Evolutionary conservation across 345 rosid species (phyloP).

Genomic region (Euphorbia peplus): DNA sequence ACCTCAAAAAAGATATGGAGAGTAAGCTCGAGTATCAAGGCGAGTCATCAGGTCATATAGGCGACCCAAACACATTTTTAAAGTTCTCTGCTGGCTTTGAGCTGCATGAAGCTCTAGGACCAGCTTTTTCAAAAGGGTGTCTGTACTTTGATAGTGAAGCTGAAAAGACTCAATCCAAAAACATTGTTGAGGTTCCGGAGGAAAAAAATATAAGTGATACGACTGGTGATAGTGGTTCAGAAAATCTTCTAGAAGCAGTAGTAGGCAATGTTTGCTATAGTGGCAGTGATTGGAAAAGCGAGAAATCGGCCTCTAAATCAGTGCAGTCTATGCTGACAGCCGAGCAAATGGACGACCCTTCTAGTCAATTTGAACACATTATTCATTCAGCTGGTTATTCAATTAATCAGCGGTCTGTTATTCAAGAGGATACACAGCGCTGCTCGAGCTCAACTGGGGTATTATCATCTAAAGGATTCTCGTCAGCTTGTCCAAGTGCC

Average conservation of each 20-base stretch:
- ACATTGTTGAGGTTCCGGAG: conserved; percentile 40
- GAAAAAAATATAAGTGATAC: conserved; percentile 55
- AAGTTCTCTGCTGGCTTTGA: conserved; percentile 67
- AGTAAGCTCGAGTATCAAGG: conserved; percentile 31
- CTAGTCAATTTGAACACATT: conserved; percentile 38
- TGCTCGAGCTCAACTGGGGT: conserved; percentile 49
- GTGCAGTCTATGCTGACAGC: conserved; percentile 47
- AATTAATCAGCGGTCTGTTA: conserved; percentile 40
- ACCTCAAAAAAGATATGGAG: conserved; percentile 35
- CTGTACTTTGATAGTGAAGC: conserved; percentile 34
- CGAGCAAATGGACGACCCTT: conserved; percentile 47
- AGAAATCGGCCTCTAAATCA: conserved; percentile 48
- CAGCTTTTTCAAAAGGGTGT: conserved; percentile 47
- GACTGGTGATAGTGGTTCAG: conserved; percentile 51
- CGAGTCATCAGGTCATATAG: conserved; percentile 37
- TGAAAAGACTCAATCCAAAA: conserved; percentile 46
- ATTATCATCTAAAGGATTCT: conserved; percentile 62
- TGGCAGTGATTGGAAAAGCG: conserved; percentile 47
- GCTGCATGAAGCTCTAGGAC: conserved; percentile 84
- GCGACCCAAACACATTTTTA: conserved; percentile 33
- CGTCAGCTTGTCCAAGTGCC: conserved; percentile 66
- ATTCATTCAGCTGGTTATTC: conserved; percentile 43
- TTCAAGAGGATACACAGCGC: conserved; percentile 42
- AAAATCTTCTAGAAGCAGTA: conserved; percentile 88
- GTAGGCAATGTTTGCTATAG: conserved; percentile 65